Evolutionary conservation across 2,329 filamentous ascomycete species (phyloP).

Genomic region (Pestalotiopsis sp.): DNA sequence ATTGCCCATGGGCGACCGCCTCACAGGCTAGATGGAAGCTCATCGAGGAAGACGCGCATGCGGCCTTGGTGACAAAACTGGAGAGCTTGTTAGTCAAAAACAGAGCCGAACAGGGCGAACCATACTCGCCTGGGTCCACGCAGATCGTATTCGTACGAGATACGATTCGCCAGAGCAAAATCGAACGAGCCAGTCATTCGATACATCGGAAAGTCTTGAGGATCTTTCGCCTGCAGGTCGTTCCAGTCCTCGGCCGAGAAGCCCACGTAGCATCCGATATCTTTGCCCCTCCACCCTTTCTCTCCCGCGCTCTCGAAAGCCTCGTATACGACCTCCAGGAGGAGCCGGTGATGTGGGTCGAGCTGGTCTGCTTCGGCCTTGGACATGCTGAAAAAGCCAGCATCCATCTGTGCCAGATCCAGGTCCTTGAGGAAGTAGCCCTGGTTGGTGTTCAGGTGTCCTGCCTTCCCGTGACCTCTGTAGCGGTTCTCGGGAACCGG

Average conservation of each 20-base stretch:
- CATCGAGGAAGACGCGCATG: constrained; percentile 36
- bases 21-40: constrained; percentile 35
- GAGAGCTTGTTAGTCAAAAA: neutral
- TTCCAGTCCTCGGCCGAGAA: constrained; percentile 36
- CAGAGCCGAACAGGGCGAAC: constrained; percentile 10
- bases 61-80: constrained; percentile 31
- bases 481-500: constrained; percentile 18
- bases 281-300: constrained; percentile 30
- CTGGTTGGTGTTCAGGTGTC: constrained; percentile 20
- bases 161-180: constrained; percentile 31
- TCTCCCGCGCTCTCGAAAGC: constrained; percentile 37
- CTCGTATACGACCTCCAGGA: constrained; percentile 38
- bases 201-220: constrained; percentile 21
- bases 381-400: constrained; percentile 29
- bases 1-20: constrained; percentile 27
- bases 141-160: constrained; percentile 11
- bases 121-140: constrained; percentile 17
- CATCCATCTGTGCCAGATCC: constrained; percentile 28
- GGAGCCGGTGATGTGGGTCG: constrained; percentile 39
- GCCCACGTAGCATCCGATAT: constrained; percentile 37
- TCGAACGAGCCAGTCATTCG: constrained; percentile 24
- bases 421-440: constrained; percentile 34
- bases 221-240: constrained; percentile 28
- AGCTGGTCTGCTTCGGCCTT: constrained; percentile 28
- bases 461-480: constrained; percentile 15